These are phyloP conservation scores for Gossypium herbaceum DNA, from an alignment of 345 rosid genomes.

Conservation along the genomic window DNA sequence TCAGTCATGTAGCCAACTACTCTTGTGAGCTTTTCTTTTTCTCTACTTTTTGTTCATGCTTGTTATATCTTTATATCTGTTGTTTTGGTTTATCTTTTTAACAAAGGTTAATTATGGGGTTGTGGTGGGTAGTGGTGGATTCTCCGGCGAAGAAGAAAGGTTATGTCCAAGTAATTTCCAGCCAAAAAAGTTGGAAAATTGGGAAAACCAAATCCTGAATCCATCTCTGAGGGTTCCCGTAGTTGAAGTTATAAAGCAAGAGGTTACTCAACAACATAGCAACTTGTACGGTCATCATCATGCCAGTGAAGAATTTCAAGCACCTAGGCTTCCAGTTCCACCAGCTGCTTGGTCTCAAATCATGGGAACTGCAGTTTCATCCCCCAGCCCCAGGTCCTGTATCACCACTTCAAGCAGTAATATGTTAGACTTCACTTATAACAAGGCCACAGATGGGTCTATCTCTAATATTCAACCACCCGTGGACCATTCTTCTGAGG, in stretches of 20 bases:
- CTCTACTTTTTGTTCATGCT: not conserved
- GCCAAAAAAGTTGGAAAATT: constrained; percentile 33
- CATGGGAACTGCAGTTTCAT: constrained; percentile 27
- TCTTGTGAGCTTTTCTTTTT: constrained; percentile 31
- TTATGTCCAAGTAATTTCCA: constrained; percentile 25
- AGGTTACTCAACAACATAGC: constrained; percentile 30
- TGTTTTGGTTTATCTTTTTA: not conserved
- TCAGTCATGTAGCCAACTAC: constrained; percentile 61
- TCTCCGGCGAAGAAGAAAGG: constrained; percentile 36
- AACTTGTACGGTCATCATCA: constrained; percentile 24
- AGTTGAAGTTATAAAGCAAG: constrained; percentile 37
- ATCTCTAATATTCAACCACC: constrained; percentile 20
- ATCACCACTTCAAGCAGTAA: constrained; percentile 33
- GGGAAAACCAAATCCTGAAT: constrained; percentile 39
- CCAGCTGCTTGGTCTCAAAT: constrained; percentile 27
- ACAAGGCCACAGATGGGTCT: constrained; percentile 16
- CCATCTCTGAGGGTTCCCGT: constrained; percentile 16
- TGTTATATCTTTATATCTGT: not conserved
- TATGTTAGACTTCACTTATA: constrained; percentile 40
- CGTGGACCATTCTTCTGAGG: constrained; percentile 42
- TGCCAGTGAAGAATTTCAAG: constrained; percentile 33
- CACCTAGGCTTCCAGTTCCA: constrained; percentile 10
- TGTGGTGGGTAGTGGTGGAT: constrained; percentile 33
- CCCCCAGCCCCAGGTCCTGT: constrained; percentile 45
- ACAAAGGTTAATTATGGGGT: not conserved